phyloP scores from a whole-genome alignment of 352 stramenopile genomes.

The Pseudoperonospora humuli region DNA sequence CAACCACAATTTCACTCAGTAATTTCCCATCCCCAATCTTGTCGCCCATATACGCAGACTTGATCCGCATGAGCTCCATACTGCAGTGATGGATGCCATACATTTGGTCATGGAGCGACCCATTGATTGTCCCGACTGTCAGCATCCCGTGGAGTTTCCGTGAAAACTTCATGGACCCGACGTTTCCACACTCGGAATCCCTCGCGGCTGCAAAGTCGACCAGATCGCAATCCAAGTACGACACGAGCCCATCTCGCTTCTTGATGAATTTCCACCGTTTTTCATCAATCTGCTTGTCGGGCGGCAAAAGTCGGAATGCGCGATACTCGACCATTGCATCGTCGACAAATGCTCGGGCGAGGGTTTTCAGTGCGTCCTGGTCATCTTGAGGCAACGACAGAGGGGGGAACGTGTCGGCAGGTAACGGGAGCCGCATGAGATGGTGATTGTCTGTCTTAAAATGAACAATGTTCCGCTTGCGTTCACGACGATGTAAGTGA shows the following conservation, averaged over 20 bases:
- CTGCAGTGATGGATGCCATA: conserved; percentile 48
- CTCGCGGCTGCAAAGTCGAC: conserved; percentile 6
- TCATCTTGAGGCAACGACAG: conserved; percentile 35
- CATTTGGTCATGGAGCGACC: conserved; percentile 46
- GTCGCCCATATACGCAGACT: conserved; percentile 38
- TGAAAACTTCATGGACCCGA: conserved; percentile 30
- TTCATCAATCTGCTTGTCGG: conserved; percentile 32
- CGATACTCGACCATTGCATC: conserved; percentile 41
- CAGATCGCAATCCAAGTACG: conserved; percentile 23
- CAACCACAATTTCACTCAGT: conserved; percentile 23
- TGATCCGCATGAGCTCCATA: conserved; percentile 42
- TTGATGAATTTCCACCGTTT: conserved; percentile 45
- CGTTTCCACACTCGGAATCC: conserved; percentile 7
- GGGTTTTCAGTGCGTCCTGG: conserved; percentile 24
- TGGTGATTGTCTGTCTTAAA: too few species aligned
- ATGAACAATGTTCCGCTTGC: too few species aligned
- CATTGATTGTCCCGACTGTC: conserved; percentile 22
- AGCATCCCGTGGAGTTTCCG: conserved; percentile 25
- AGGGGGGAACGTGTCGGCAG: conserved; percentile 31
- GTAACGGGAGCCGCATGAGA: conserved; percentile 29
- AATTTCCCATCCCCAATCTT: conserved; percentile 46
- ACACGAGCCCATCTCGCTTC: conserved; percentile 21
- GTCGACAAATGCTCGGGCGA: conserved; percentile 33
- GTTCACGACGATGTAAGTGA: too few species aligned
- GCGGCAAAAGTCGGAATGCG: conserved; percentile 20